Evolutionary conservation across 2,329 filamentous ascomycete genomes (phyloP).

Genomic region (Colletotrichum euphorbiae): DNA sequence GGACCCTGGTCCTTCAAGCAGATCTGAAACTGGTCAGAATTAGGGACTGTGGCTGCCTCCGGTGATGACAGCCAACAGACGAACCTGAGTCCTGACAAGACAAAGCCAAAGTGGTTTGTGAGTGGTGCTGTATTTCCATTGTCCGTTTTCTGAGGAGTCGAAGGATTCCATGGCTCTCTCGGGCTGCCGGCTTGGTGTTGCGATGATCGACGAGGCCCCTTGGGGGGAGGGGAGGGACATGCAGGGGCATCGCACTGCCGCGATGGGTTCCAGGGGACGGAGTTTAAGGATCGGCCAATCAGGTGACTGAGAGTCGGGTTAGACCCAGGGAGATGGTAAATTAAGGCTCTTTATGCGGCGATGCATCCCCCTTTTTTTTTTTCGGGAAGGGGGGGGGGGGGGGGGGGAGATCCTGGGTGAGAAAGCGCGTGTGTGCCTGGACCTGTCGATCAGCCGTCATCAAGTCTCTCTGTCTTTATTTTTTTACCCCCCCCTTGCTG

Average conservation of each 20-base stretch:
- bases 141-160: no score
- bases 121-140: neutral
- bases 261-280: neutral
- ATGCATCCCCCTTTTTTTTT: constrained; percentile 24
- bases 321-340: neutral
- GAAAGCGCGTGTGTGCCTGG: neutral
- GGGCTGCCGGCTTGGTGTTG: constrained; percentile 7
- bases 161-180: neutral
- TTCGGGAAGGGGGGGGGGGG: no score
- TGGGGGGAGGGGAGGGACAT: neutral
- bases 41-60: neutral
- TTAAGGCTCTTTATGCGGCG: constrained; percentile 31
- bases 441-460: constrained; percentile 13
- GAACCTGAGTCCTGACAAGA: no score
- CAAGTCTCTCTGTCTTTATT: neutral
- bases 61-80: no score
- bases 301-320: neutral
- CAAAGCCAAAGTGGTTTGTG: neutral
- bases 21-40: constrained; percentile 26
- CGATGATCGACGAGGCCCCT: constrained; percentile 18
- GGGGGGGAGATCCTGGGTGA: no score
- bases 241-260: constrained; percentile 14
- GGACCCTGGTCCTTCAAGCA: neutral
- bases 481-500: no score
- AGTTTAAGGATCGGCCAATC: constrained; percentile 7